A percentile compares a stretch with the other conserved stretches of the same genome.
Conservation (phyloP, 306 rosid species). For the Pterocarpus santalinus region DNA sequence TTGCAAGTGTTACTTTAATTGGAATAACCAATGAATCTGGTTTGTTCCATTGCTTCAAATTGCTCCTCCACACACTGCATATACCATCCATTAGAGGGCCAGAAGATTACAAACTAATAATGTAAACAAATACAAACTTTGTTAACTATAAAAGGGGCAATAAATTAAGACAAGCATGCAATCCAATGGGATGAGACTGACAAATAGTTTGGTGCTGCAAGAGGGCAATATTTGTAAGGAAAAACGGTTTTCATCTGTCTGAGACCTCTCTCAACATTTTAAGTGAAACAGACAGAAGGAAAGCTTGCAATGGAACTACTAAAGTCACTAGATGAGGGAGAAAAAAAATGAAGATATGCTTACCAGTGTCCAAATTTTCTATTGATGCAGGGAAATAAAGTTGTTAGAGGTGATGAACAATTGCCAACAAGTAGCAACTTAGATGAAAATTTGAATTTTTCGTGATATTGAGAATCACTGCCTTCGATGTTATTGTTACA, state of each 20-base stretch:
- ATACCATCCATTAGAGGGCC: constrained; percentile 49
- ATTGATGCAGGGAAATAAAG: constrained; percentile 57
- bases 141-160: background rate
- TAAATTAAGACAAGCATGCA: background rate
- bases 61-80: constrained; percentile 73
- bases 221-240: background rate
- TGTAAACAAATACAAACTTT: background rate
- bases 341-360: constrained; percentile 17
- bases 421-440: constrained; percentile 59
- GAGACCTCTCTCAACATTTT: background rate
- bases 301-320: constrained; percentile 17
- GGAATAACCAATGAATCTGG: constrained; percentile 48
- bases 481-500: constrained; percentile 69
- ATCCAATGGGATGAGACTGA: background rate
- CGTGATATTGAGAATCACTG: constrained; percentile 57
- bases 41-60: constrained; percentile 49
- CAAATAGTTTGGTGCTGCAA: background rate
- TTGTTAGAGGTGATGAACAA: constrained; percentile 47
- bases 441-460: constrained; percentile 52
- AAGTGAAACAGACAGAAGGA: background rate
- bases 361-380: constrained; percentile 82
- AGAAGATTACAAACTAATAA: constrained; percentile 21
- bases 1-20: constrained; percentile 58
- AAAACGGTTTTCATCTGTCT: background rate
- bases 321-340: constrained; percentile 16